A percentile compares a stretch with the other conserved stretches of the same genome.
Conservation (phyloP, 805 yeast species). For the Candida quercuum region DNA sequence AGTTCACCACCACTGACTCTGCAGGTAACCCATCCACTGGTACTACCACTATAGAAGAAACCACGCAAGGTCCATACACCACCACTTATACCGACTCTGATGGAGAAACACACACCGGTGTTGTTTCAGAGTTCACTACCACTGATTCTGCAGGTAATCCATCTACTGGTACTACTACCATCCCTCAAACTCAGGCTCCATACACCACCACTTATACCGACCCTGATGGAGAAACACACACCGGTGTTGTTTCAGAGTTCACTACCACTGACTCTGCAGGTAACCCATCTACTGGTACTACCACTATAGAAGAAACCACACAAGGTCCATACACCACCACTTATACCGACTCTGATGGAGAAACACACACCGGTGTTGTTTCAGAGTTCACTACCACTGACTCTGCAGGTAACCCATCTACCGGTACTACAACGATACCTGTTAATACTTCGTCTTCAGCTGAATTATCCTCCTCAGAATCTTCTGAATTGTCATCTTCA, state of each 20-base stretch:
- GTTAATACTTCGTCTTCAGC: too few species aligned
- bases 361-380: too few species aligned
- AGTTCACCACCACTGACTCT: too few species aligned
- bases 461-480: too few species aligned
- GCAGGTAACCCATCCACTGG: too few species aligned
- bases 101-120: conserved; percentile 3
- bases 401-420: too few species aligned
- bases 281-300: conserved; percentile 3
- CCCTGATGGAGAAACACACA: conserved; percentile 1
- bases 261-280: conserved; percentile 4
- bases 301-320: not conserved
- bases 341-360: too few species aligned
- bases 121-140: conserved; percentile 5
- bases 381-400: too few species aligned
- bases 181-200: not conserved
- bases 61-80: conserved; percentile 2
- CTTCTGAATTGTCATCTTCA: too few species aligned
- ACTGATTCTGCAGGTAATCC: conserved; percentile 3
- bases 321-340: conserved; percentile 10
- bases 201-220: conserved; percentile 5
- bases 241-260: conserved; percentile 5
- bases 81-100: conserved; percentile 3
- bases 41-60: too few species aligned
- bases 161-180: conserved; percentile 4
- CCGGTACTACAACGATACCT: too few species aligned